Evolutionary conservation across 2,329 filamentous ascomycete species (phyloP), one percentile per base, ranked within the genome.

Genomic region (Fusarium floridanum): DNA sequence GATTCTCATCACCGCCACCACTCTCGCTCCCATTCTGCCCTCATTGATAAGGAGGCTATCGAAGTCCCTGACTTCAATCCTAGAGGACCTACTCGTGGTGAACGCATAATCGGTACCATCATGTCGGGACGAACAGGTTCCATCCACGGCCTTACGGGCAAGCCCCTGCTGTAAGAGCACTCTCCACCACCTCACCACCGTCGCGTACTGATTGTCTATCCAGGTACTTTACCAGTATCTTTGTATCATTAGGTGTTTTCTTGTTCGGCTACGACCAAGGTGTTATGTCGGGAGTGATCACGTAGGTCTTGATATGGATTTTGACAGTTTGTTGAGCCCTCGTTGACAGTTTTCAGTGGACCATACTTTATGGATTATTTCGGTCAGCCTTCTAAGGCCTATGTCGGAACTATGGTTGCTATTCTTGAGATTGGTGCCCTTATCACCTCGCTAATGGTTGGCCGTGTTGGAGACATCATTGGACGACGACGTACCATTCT

Each of bases 351-450:
- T 64, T 20, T 68, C n/a, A 98, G 95, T 67, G 95, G 95, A 73
- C 89, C 91, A 11, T 94, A 93, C 83, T 99, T 99, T 82, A 94
- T 92, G 82, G 91, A 95, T 81, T 98, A 98, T 83, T 98, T 99
- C 84, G 88, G 95, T 79, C 91, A 98, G 78, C 97, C 97, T 22
- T 93, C 94, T 27, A 90, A 91, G 78, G 94, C 95, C 56, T 91
- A 98, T 82, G 92, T 99, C 68, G 97, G 96, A 69, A 98, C 95
- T 32, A 98, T 98, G 93, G 97, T 99, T 67, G 96, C 97, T 76
- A 98, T 99, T 78, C 89, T 99, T 68, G 96, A 98, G 85, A 87
- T 98, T 63, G 97, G 97, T 69, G 97, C 97, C 41, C 93, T 99
- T 72, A 93, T 97, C 78, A 93, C 96, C 22, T 98, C 96, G 1